Evolutionary conservation across 1,284 basidiomycete species (phyloP), one percentile per base, ranked within the genome.

Genomic region (Phaffia rhodozyma): DNA sequence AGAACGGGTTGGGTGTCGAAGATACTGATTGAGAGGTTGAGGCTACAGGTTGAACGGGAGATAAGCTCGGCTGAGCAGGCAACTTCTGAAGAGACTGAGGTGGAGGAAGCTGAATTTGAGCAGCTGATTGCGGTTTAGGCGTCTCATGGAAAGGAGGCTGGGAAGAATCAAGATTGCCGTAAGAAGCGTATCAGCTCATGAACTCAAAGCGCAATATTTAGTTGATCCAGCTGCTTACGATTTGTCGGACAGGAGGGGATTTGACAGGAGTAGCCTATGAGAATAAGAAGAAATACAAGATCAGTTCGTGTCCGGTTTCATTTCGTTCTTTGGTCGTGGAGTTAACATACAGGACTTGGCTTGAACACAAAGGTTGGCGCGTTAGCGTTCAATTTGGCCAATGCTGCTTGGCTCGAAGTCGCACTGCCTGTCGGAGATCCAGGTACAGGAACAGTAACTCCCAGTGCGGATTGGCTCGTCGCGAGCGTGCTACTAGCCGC

Each of bases 311-410:
- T 64, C 76, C 78, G 73, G 80, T 80, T 25, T 74, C 71, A 30
- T 34, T 76, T 72, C 1, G 79, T 79, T 21, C 71, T 68, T 1
- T 77, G 76, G 67, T 78, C 38, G 13, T 16, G 2, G 38, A 43
- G 32, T 2, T 7, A 16, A 43, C 38, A 43, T 43, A 43, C 38
- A 7, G 38, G 38, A 16, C 38, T 79, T 82, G 71, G 84, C 74
- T 83, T 86, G 77, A 89, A 89, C 65, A 76, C 74, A 62, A 77
- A 77, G 27, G 83, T 77, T 72, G 78, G 83, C 66, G 86, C 87
- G 76, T 86, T 88, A 60, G 84, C 84, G 72, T 86, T 92, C 34
- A 91, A 84, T 74, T 85, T 86, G 20, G 71, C 68, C 11, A 59
- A 58, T 38, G 66, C 63, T 7, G 67, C 62, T 16, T 55, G 55